Conservation (phyloP, 23 red algal genomes). For the Gracilaria caudata region DNA sequence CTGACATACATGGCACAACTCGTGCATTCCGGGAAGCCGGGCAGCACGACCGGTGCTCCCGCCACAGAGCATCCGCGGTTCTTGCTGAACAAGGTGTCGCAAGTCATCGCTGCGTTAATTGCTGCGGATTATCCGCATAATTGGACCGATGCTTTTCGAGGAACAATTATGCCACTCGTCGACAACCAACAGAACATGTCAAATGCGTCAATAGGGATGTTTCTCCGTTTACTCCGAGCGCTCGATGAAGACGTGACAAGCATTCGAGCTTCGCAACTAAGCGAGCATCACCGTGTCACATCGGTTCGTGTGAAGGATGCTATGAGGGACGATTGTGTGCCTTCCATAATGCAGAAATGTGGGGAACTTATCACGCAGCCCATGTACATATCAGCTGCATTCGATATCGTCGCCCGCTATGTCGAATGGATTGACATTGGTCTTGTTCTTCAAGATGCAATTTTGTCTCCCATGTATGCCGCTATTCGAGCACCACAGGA, state of each 20-base stretch:
- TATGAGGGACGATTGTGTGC: conserved; percentile 76
- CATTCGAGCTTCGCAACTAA: conserved; percentile 60
- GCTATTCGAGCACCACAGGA: conserved; percentile 41
- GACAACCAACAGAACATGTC: neutral
- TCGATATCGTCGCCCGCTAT: conserved; percentile 79
- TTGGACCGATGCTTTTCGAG: conserved; percentile 73
- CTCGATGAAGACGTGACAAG: conserved; percentile 89
- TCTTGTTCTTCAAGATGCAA: conserved; percentile 49
- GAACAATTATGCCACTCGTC: conserved; percentile 57
- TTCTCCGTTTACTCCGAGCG: conserved; percentile 75
- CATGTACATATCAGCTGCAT: conserved; percentile 25
- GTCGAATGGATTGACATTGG: conserved; percentile 91
- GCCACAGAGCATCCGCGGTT: conserved; percentile 21
- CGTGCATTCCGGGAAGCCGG: conserved; percentile 5
- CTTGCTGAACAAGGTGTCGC: conserved; percentile 85
- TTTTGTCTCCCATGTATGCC: conserved; percentile 58
- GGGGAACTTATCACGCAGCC: conserved; percentile 11
- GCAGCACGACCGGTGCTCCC: neutral
- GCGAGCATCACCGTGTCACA: conserved; percentile 26
- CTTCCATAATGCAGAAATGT: conserved; percentile 49
- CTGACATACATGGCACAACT: conserved; percentile 31
- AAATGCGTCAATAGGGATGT: conserved; percentile 32
- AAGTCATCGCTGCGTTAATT: conserved; percentile 74
- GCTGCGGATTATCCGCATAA: conserved; percentile 78
- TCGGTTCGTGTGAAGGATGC: conserved; percentile 76